phyloP scores from a whole-genome alignment of 2,329 filamentous ascomycete species.

The Epichloe brachyelytri region DNA sequence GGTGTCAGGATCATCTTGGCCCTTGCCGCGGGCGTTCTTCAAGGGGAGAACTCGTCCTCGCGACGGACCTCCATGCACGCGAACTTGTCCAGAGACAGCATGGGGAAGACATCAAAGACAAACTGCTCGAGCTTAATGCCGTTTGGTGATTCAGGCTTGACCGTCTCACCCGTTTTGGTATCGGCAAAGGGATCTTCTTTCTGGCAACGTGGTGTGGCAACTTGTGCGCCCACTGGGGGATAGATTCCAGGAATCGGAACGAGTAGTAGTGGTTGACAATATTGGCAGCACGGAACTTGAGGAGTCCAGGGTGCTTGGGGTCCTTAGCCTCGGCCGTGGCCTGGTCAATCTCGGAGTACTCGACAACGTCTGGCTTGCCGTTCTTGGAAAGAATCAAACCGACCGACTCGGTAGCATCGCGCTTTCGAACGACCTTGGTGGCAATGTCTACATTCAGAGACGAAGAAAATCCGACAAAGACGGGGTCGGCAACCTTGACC shows the following conservation, averaged over 20 bases:
- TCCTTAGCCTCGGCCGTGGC: slow-evolving; percentile 85
- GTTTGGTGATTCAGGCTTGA: slow-evolving; percentile 91
- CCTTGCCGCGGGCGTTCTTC: slow-evolving; percentile 78
- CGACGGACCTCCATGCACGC: slow-evolving; percentile 92
- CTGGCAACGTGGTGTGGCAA: slow-evolving; percentile 91
- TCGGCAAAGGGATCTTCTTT: slow-evolving; percentile 93
- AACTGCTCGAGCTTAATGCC: slow-evolving; percentile 99
- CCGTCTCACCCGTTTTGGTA: slow-evolving; percentile 58
- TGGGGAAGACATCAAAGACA: slow-evolving; percentile 95
- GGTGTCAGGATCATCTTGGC: slow-evolving; percentile 88
- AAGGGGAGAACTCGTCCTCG: slow-evolving; percentile 97
- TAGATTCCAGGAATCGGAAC: slow-evolving; percentile 79
- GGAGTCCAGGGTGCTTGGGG: slow-evolving; percentile 61
- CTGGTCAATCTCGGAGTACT: slow-evolving; percentile 93
- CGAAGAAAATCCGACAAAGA: slow-evolving; percentile 89
- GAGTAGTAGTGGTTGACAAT: slow-evolving; percentile 99
- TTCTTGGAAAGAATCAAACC: slow-evolving; percentile 92
- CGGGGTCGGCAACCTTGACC: slow-evolving; percentile 94
- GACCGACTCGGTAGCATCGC: slow-evolving; percentile 88
- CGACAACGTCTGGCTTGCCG: slow-evolving; percentile 90
- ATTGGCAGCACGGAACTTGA: slow-evolving; percentile 96
- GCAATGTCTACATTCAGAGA: slow-evolving; percentile 85
- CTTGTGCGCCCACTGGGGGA: slow-evolving; percentile 72
- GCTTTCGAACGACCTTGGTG: slow-evolving; percentile 98
- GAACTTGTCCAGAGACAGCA: slow-evolving; percentile 76